Base-by-base conservation (phyloP, 208 protist genomes). In the Leishmania tropica region DNA sequence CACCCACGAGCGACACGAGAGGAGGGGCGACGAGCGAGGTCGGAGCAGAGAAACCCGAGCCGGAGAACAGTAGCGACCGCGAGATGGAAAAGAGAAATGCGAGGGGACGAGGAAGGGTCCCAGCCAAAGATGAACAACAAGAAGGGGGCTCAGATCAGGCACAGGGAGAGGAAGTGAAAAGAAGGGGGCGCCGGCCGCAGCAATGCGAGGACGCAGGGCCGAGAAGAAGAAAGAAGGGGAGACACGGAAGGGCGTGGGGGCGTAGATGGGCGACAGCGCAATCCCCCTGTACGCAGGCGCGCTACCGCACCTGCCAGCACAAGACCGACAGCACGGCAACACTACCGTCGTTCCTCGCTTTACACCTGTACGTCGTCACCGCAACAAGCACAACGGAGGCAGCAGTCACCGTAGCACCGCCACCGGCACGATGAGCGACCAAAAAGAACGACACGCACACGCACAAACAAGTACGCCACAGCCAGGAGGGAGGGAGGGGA, bases 41-140 rank as follows among this genome's bases (percentile, higher is more conserved):
- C 56, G n/a, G 54, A 77, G n/a, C 8, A 83, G 56, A 24, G 6
- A 76, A 74, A 72, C 60, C 37, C 60, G 70, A 67, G 68, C n/a
- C 45, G 40, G 24, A 31, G n/a, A 28, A 78, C 65, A 78, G 24
- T 60, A 19, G 48, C 47, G 48, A 47, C 28, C 45, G 45, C 45
- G 45, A 54, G 19, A 53, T 17, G 37, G 42, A 5, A 42, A 78
- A 51, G 45, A 62, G 8, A n/a, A n/a, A n/a, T n/a, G n/a, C 15
- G 10, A 19, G 65, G 47, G 47, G 51, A 62, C 73, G 68, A n/a
- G 24, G 31, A 4, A 75, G 31, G 54, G n/a, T 42, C 60, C n/a
- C 56, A 24, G 56, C 7, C n/a, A 19, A 31, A 67, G n/a, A 31
- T 4, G n/a, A 84, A 37, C 19, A 79, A 31, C 5, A 21, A 67